Conservation (phyloP, 2,329 filamentous ascomycete genomes). For the Talaromyces islandicus region DNA sequence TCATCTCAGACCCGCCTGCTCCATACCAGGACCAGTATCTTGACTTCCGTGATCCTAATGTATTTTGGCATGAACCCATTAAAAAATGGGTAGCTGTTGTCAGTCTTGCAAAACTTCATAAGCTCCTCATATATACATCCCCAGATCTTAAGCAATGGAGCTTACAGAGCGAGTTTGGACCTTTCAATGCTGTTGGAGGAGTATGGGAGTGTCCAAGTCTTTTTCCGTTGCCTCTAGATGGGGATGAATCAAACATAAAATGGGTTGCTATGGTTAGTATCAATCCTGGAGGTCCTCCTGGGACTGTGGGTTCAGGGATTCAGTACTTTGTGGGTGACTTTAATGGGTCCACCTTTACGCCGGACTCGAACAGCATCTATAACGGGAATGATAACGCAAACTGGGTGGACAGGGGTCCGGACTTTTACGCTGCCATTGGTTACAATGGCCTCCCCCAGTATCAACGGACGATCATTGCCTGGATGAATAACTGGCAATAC, state of each 20-base stretch:
- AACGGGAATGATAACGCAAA: constrained; percentile 15
- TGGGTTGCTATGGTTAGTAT: constrained; percentile 21
- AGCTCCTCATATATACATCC: constrained; percentile 20
- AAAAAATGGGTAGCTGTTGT: constrained; percentile 16
- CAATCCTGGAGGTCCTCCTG: constrained; percentile 25
- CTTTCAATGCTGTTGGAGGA: constrained; percentile 19
- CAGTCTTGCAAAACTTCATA: constrained; percentile 15
- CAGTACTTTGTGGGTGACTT: constrained; percentile 26
- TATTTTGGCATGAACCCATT: constrained; percentile 29
- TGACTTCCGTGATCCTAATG: constrained; percentile 57
- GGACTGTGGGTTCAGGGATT: constrained; percentile 22
- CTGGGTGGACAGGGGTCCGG: constrained; percentile 25
- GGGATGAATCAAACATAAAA: constrained; percentile 15
- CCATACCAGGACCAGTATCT: constrained; percentile 37
- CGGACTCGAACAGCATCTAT: constrained; percentile 15
- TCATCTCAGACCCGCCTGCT: constrained; percentile 44
- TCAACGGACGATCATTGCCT: constrained; percentile 16
- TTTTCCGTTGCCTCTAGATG: constrained; percentile 18
- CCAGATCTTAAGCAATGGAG: constrained; percentile 22
- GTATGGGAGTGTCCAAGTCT: constrained; percentile 26
- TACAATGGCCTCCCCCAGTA: constrained; percentile 18
- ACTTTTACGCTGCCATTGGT: constrained; percentile 22
- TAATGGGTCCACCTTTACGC: constrained; percentile 19
- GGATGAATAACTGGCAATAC: constrained; percentile 30
- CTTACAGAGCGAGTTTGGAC: constrained; percentile 17